These are phyloP conservation scores for Remersonia thermophila DNA, from an alignment of 2,329 filamentous ascomycete species.

Conservation along the genomic window DNA sequence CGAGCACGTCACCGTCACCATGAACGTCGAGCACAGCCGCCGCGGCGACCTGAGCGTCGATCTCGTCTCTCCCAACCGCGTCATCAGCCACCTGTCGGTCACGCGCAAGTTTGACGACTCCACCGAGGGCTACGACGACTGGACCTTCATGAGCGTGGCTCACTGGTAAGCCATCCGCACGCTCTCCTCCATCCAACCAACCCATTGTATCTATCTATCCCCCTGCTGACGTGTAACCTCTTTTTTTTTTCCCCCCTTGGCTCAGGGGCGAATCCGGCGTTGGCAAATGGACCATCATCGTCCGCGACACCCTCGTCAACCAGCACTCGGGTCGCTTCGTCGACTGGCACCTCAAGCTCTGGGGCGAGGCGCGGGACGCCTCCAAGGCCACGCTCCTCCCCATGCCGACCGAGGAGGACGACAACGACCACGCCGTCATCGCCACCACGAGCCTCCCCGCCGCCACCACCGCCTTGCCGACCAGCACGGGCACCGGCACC, in stretches of 20 bases:
- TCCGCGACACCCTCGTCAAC: slow-evolving; percentile 76
- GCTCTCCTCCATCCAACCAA: too few species aligned
- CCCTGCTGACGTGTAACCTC: too few species aligned
- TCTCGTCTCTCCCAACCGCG: slow-evolving; percentile 67
- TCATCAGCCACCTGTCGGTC: slow-evolving; percentile 74
- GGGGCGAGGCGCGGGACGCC: slow-evolving; percentile 76
- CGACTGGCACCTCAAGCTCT: slow-evolving; percentile 90
- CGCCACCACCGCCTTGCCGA: slow-evolving; percentile 49
- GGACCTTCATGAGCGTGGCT: slow-evolving; percentile 98
- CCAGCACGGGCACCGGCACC: slow-evolving; percentile 32
- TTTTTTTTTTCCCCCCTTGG: too few species aligned
- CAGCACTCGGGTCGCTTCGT: slow-evolving; percentile 63
- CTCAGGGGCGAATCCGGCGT: slow-evolving; percentile 72
- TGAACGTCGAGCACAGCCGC: slow-evolving; percentile 83
- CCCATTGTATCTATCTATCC: too few species aligned
- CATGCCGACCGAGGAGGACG: slow-evolving; percentile 70
- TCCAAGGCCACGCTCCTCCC: slow-evolving; percentile 62
- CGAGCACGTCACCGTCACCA: slow-evolving; percentile 93
- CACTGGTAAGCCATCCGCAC: slow-evolving; percentile 63
- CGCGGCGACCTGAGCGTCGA: slow-evolving; percentile 91
- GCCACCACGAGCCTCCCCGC: slow-evolving; percentile 49
- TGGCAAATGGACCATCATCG: slow-evolving; percentile 81
- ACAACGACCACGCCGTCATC: slow-evolving; percentile 64
- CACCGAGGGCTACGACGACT: slow-evolving; percentile 67
- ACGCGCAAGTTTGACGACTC: slow-evolving; percentile 58